These are phyloP conservation scores for Phaeolepiota aurea DNA, from an alignment of 768 basidiomycete genomes.

Conservation along the genomic window DNA sequence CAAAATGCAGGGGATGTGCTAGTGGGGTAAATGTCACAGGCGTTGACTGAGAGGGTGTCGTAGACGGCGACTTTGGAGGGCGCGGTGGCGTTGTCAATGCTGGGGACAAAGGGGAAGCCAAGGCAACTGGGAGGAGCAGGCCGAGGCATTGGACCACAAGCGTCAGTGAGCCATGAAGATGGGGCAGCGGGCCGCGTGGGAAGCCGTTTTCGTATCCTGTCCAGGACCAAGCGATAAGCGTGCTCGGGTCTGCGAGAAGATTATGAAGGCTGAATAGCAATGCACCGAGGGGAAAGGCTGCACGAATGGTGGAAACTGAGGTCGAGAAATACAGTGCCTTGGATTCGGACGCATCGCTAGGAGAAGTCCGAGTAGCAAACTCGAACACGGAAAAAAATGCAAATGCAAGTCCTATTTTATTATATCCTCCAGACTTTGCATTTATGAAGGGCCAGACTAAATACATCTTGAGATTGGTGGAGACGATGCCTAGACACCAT, in stretches of 20 bases:
- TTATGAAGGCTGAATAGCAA: constrained; percentile 68
- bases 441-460: constrained; percentile 77
- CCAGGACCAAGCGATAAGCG: constrained; percentile 84
- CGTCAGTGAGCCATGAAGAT: constrained; percentile 63
- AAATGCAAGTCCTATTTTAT: constrained; percentile 54
- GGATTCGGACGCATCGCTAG: no score
- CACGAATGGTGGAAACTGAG: constrained; percentile 13
- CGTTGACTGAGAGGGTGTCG: not conserved
- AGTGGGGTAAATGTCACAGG: constrained; percentile 31
- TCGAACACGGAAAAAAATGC: constrained; percentile 54
- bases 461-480: not conserved
- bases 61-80: not conserved
- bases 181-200: constrained; percentile 64
- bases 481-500: no score
- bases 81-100: not conserved
- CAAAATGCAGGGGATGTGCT: constrained; percentile 43
- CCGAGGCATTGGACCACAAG: constrained; percentile 56
- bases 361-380: constrained; percentile 38
- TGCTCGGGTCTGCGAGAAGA: constrained; percentile 66
- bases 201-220: constrained; percentile 64
- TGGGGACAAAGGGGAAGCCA: constrained; percentile 7
- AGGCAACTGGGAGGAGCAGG: constrained; percentile 29
- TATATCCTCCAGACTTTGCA: constrained; percentile 57
- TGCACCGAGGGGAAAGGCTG: constrained; percentile 54
- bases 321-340: no score